Evolutionary conservation across 2,329 filamentous ascomycete species (phyloP), one percentile per base, ranked within the genome.

Genomic region (Pestalotiopsis sp.): DNA sequence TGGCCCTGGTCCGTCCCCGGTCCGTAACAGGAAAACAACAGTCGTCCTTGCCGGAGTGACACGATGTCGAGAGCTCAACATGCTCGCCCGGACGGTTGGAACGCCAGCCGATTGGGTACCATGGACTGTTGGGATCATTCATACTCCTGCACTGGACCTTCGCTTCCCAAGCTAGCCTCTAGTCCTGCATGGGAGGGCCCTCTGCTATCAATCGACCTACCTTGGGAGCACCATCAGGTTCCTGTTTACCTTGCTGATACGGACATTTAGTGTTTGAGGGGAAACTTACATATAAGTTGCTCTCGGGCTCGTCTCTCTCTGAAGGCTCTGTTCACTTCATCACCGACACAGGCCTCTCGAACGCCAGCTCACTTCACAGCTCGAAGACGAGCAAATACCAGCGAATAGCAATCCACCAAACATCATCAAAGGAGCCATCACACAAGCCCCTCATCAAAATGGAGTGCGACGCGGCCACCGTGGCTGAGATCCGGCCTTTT

Each of bases 401-500:
- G 14, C 17, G 45, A 52, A 5, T 1, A 9, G 9, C 14, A 3
- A 17, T 59, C 14, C 12, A 36, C 23, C 23, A 14, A 27, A 4
- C 2, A 13, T 13, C 2, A 13, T 13, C 12, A 61, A 17, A 31
- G 3, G 4, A 62, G 25, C n/a, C 5, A 23, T 27, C 4, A 9
- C 36, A 14, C n/a, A 59, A 36, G 31, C 7, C 7, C 14, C 36
- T 62, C 59, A 39, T 13, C 59, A 39, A 3, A 27, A 69, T 69
- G 68, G 68, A 69, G 65, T 60, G 68, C 62, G 68, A 72, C 56
- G 68, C 74, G 67, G 73, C 81, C 68, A 81, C 85, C 70, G 80
- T 82, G 69, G 82, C 86, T 76, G 88, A 85, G 75, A 90, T 93
- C 76, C 88, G 86, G 74, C 83, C 90, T 7, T 93, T 87, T 76